Percentiles rank a stretch among this genome's conserved stretches.
Conservation (phyloP, 192 early-diverging fungal species). For the Chytriomyces sp. region DNA sequence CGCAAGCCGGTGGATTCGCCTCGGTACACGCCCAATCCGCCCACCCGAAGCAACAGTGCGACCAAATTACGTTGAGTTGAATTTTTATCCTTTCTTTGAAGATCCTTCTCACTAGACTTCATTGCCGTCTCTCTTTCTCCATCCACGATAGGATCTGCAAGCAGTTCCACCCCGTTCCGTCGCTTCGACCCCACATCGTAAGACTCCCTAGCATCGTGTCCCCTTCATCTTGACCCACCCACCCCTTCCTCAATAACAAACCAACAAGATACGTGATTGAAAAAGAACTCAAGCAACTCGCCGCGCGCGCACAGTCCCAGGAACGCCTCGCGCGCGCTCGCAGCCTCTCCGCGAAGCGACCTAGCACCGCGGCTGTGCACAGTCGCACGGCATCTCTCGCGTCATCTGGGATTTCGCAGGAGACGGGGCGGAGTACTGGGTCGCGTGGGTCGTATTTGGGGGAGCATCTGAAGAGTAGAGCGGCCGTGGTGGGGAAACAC, state of each 20-base stretch:
- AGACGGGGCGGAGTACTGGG: no score
- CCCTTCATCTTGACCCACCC: neutral
- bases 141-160: no score
- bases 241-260: neutral
- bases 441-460: no score
- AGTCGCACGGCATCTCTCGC: neutral
- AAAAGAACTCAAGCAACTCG: slow-evolving; percentile 3
- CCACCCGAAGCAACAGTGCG: neutral
- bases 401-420: no score
- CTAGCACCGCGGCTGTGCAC: no score
- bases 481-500: no score
- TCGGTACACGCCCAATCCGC: no score
- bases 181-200: slow-evolving; percentile 29
- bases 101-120: no score
- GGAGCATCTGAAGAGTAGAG: no score
- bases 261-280: neutral
- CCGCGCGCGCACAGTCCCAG: neutral
- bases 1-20: no score
- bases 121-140: no score
- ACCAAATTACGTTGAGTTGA: neutral
- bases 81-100: neutral
- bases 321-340: neutral
- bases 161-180: neutral
- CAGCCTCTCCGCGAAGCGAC: no score
- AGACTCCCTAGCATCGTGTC: neutral